Percentiles rank a stretch among this genome's conserved stretches.
Conservation (phyloP, 805 yeast species). For the Schwanniomyces pseudopolymorphus region DNA sequence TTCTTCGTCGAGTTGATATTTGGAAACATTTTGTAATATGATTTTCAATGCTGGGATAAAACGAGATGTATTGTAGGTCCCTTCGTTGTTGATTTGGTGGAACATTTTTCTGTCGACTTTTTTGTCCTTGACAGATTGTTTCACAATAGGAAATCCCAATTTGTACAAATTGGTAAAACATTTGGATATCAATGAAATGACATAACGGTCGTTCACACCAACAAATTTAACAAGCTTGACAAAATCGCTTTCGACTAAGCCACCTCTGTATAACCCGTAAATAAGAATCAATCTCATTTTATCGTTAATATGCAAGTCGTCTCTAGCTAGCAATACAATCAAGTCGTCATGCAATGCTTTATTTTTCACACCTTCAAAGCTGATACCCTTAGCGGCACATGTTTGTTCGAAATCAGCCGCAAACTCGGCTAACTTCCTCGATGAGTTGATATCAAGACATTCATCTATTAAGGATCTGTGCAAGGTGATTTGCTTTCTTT, state of each 20-base stretch:
- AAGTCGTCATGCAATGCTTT: slow-evolving; percentile 62
- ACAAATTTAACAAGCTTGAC: slow-evolving; percentile 61
- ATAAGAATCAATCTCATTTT: slow-evolving; percentile 72
- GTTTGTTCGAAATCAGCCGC: slow-evolving; percentile 86
- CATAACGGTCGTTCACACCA: slow-evolving; percentile 43
- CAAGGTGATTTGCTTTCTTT: slow-evolving; percentile 56
- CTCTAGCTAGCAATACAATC: slow-evolving; percentile 51
- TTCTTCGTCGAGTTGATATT: slow-evolving; percentile 53
- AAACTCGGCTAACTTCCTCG: slow-evolving; percentile 57
- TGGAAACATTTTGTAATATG: slow-evolving; percentile 51
- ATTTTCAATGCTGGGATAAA: slow-evolving; percentile 68
- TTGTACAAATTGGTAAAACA: slow-evolving; percentile 41
- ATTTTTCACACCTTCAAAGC: slow-evolving; percentile 63
- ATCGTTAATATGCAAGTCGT: slow-evolving; percentile 55
- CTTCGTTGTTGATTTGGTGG: slow-evolving; percentile 55
- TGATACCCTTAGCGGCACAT: slow-evolving; percentile 69
- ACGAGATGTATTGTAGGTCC: slow-evolving; percentile 64
- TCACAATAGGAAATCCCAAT: slow-evolving; percentile 59
- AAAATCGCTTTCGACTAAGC: slow-evolving; percentile 72
- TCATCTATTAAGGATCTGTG: slow-evolving; percentile 65
- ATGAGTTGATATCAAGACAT: slow-evolving; percentile 60
- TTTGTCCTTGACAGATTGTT: slow-evolving; percentile 38
- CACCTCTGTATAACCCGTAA: slow-evolving; percentile 81
- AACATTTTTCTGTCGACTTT: slow-evolving; percentile 50
- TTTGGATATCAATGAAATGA: slow-evolving; percentile 58